Conservation (phyloP, 2,329 filamentous ascomycete genomes). For the Alternaria ventricosa region DNA sequence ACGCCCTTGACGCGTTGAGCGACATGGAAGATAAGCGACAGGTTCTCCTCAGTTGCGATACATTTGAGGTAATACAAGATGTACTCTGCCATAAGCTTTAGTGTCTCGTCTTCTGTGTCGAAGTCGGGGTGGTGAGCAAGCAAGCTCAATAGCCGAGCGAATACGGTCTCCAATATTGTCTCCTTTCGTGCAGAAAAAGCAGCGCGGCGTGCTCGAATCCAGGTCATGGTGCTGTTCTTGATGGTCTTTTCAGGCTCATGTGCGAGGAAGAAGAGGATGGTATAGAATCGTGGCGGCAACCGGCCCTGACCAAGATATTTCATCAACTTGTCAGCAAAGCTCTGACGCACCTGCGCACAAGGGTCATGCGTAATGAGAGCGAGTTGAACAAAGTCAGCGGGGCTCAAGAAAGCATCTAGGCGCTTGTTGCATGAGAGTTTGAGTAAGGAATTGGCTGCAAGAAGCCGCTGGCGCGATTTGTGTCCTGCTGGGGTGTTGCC, state of each 20-base stretch:
- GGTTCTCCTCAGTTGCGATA: slow-evolving; percentile 84
- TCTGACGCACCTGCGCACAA: slow-evolving; percentile 73
- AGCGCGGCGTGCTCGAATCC: slow-evolving; percentile 82
- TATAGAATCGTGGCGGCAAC: slow-evolving; percentile 80
- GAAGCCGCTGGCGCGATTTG: slow-evolving; percentile 78
- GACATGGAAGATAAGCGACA: slow-evolving; percentile 88
- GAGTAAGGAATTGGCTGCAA: slow-evolving; percentile 77
- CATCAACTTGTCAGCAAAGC: slow-evolving; percentile 84
- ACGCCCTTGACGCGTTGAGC: slow-evolving; percentile 93
- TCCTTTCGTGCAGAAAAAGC: slow-evolving; percentile 63
- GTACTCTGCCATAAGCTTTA: slow-evolving; percentile 85
- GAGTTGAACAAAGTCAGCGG: slow-evolving; percentile 79
- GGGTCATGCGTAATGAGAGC: slow-evolving; percentile 82
- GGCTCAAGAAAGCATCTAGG: slow-evolving; percentile 76
- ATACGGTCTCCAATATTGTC: slow-evolving; percentile 77
- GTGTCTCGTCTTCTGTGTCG: slow-evolving; percentile 63
- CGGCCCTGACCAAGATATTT: slow-evolving; percentile 82
- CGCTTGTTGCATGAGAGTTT: slow-evolving; percentile 82
- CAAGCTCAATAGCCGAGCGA: slow-evolving; percentile 83
- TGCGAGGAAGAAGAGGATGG: slow-evolving; percentile 86
- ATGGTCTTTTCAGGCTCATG: slow-evolving; percentile 83
- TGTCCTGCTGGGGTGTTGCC: slow-evolving; percentile 76
- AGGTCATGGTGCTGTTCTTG: slow-evolving; percentile 79
- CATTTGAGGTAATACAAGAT: slow-evolving; percentile 86
- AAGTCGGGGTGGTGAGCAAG: slow-evolving; percentile 96